Conservation (phyloP, 208 protist genomes). For the Acanthamoeba healyi region DNA sequence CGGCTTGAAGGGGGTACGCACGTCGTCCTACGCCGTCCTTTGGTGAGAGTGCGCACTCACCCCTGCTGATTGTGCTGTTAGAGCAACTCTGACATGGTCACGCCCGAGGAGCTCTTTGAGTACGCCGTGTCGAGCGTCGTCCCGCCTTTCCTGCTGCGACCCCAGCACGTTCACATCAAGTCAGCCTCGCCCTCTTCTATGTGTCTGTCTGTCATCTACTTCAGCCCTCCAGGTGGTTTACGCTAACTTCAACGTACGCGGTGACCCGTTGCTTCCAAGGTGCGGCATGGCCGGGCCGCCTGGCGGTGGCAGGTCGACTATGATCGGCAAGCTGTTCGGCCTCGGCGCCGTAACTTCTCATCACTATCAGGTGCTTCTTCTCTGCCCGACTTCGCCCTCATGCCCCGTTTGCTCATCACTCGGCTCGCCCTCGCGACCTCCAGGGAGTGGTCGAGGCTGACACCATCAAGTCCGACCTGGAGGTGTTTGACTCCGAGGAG, state of each 20-base stretch:
- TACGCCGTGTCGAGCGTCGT: slow-evolving; percentile 34
- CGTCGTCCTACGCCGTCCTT: no score
- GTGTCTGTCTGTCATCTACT: no score
- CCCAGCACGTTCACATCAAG: slow-evolving; percentile 18
- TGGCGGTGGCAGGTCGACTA: neutral
- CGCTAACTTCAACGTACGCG: no score
- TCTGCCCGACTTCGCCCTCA: no score
- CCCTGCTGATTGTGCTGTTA: neutral
- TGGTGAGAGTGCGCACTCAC: neutral
- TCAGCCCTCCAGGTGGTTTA: no score
- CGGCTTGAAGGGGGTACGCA: neutral
- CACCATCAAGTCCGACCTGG: neutral
- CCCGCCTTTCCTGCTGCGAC: slow-evolving; percentile 8
- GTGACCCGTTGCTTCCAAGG: no score
- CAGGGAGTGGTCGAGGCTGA: neutral
- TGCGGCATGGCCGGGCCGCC: slow-evolving; percentile 15
- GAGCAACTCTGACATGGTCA: neutral
- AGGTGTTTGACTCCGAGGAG: slow-evolving; percentile 33
- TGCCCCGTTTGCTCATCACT: no score
- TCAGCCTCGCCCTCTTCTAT: neutral
- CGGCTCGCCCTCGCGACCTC: neutral
- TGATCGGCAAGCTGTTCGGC: slow-evolving; percentile 3
- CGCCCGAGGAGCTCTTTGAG: neutral
- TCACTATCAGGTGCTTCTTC: neutral
- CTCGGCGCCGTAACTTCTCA: slow-evolving; percentile 1